A percentile compares a stretch with the other conserved stretches of the same genome.
Conservation (phyloP, 1,284 basidiomycete genomes). For the Boletellus dicymbophilus region DNA sequence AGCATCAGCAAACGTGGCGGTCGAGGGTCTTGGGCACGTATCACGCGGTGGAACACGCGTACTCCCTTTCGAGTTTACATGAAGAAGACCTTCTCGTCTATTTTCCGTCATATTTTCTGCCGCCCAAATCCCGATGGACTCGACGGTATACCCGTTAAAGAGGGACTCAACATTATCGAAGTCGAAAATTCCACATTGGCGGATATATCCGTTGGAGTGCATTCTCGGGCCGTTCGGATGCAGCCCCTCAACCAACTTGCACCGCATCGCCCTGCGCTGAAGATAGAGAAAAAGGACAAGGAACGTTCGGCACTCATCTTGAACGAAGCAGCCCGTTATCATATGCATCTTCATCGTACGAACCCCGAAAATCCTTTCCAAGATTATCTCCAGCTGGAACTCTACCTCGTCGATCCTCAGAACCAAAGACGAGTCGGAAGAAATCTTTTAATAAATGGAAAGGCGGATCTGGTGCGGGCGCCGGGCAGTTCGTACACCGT, state of each 20-base stretch:
- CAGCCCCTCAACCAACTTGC: slow-evolving; percentile 40
- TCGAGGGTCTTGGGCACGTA: slow-evolving; percentile 53
- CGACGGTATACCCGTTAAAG: slow-evolving; percentile 27
- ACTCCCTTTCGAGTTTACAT: slow-evolving; percentile 49
- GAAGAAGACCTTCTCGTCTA: slow-evolving; percentile 38
- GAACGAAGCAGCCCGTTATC: slow-evolving; percentile 46
- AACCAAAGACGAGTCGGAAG: slow-evolving; percentile 34
- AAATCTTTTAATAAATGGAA: slow-evolving; percentile 41
- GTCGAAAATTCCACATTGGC: slow-evolving; percentile 37
- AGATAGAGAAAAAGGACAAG: slow-evolving; percentile 36
- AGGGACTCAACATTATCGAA: slow-evolving; percentile 38
- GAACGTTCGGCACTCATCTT: slow-evolving; percentile 37
- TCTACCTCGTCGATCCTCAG: slow-evolving; percentile 39
- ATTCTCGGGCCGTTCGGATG: slow-evolving; percentile 36
- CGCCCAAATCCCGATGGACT: slow-evolving; percentile 26
- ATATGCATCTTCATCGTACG: slow-evolving; percentile 45
- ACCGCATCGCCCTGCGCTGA: slow-evolving; percentile 34
- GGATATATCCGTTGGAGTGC: slow-evolving; percentile 42
- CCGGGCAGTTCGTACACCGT: slow-evolving; percentile 38
- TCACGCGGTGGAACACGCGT: slow-evolving; percentile 56
- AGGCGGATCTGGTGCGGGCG: slow-evolving; percentile 37
- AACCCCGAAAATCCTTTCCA: slow-evolving; percentile 41
- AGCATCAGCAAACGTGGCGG: slow-evolving; percentile 34
- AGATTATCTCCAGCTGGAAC: slow-evolving; percentile 38
- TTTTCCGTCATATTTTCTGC: slow-evolving; percentile 41